phyloP scores from a whole-genome alignment of 208 protist genomes.

The Polymyxa betae region DNA sequence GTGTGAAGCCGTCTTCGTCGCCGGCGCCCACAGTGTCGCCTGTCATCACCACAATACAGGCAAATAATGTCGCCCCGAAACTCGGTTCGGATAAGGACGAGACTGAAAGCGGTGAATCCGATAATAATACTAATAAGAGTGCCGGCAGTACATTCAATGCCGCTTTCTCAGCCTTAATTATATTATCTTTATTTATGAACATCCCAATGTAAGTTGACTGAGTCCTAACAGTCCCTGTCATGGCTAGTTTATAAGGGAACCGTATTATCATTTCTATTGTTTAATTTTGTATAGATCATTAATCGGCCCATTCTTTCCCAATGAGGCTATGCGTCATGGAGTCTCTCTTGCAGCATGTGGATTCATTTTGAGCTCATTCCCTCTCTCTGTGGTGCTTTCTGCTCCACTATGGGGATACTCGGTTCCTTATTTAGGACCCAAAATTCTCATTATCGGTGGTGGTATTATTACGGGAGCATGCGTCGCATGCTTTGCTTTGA shows the following conservation, averaged over 20 bases:
- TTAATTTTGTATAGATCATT: slow-evolving; percentile 7
- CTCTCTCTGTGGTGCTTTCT: neutral
- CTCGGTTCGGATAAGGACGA: neutral
- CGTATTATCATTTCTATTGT: neutral
- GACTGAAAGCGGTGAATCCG: neutral
- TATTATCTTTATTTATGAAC: slow-evolving; percentile 50
- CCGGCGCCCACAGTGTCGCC: neutral
- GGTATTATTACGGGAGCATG: neutral
- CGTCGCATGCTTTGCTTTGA: slow-evolving; percentile 3
- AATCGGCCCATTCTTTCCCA: slow-evolving; percentile 45
- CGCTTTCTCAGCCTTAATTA: neutral
- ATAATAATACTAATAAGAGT: neutral
- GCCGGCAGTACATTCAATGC: neutral
- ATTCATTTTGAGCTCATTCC: slow-evolving; percentile 26
- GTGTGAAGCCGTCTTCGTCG: neutral
- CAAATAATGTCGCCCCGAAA: neutral
- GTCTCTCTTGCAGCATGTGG: neutral
- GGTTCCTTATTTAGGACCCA: slow-evolving; percentile 2
- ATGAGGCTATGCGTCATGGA: slow-evolving; percentile 1
- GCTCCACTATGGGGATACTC: slow-evolving; percentile 32
- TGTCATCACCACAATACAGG: neutral
- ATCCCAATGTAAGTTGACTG: slow-evolving; percentile 35
- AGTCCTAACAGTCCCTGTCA: neutral
- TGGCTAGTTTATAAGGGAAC: neutral
- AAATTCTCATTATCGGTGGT: slow-evolving; percentile 39